Evolutionary conservation across 805 yeast species (phyloP), one percentile per base, ranked within the genome.

Genomic region (Lachancea meyersii): DNA sequence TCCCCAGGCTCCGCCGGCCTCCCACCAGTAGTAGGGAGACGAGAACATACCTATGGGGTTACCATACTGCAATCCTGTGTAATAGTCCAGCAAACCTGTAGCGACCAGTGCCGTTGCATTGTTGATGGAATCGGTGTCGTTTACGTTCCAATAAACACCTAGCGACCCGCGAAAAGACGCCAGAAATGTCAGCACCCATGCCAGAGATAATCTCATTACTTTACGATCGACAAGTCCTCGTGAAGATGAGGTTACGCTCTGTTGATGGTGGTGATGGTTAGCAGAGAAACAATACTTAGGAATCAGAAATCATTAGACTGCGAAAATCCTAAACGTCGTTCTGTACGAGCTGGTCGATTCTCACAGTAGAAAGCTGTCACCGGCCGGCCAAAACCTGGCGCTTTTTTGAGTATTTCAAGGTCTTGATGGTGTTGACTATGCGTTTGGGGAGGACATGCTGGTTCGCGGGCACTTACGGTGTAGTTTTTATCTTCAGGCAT

Each of bases 11-110:
- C 86, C 91, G 54, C 94, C 95, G 31, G 89, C 87, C 62, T 83
- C 80, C 95, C 95, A 86, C 98, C 97, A 91, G 72, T 91, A 91
- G 71, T 91, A 89, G 0, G 97, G 97, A 57, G 72, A 68, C 10
- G 80, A 69, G 62, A 93, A 89, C 88, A 84, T 80, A 33, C 97
- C 98, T 21, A 85, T 70, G 4, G 88, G 75, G 7, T 89, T 83
- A 27, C 96, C 97, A 33, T 71, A 61, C 24, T 73, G 67, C 20
- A 61, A 55, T 31, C 94, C 91, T 13, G 74, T 78, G 57, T 88
- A 88, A 63, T 88, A 88, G 67, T 86, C 89, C 70, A 88, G 70
- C 43, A 86, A 67, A 48, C 96, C 96, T 34, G 71, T 61, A 2
- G 80, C 79, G 16, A 88, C 68, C 35, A 77, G 61, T 0, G 80